Evolutionary conservation across 2,329 filamentous ascomycete species (phyloP), one percentile per base, ranked within the genome.

Genomic region (Dactylonectria estremocensis): DNA sequence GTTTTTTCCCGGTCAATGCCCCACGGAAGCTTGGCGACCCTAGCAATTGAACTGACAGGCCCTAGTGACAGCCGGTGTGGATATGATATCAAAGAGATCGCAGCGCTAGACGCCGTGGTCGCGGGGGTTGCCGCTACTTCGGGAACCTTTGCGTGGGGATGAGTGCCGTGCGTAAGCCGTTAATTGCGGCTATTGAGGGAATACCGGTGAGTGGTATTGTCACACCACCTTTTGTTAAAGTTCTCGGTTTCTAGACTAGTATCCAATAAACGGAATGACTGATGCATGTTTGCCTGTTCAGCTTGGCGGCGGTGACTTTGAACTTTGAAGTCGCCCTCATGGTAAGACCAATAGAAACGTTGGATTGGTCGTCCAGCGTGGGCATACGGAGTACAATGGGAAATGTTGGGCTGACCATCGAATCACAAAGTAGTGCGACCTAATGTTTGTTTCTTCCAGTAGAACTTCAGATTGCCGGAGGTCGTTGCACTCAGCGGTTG

Each of bases 131-230:
- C 66, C 78, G 79, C 63, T 81, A 81, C 70, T 77, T 81, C 20
- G 79, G 83, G 74, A 81, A 87, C 69, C 80, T 87, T 54, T 81
- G 79, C 59, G 54, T 72, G 57, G 79, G 77, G 66, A 76, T 81
- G 73, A 67, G 69, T 48, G 73, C 74, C 60, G 75, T 81, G 58
- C 76, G 78, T 33, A 87, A 87, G 72, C 86, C 85, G 2, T 71
- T 86, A 53, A 79, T 88, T 62, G 85, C 85, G 10, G 84, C 84
- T 20, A 84, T 87, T 22, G 81, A 85, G 69, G 85, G 86, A 55
- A 81, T 84, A 75, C 85, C 86, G 69, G 85, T 87, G 72, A 79
- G 85, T 80, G 31, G 50, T 58, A 13, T 65, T 40, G 6, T 33
- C 37, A 40, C 13, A 14, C 24, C 24, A 20, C 31, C 28, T 31